Conservation (phyloP, 1,284 basidiomycete species). For the Malassezia caprae region DNA sequence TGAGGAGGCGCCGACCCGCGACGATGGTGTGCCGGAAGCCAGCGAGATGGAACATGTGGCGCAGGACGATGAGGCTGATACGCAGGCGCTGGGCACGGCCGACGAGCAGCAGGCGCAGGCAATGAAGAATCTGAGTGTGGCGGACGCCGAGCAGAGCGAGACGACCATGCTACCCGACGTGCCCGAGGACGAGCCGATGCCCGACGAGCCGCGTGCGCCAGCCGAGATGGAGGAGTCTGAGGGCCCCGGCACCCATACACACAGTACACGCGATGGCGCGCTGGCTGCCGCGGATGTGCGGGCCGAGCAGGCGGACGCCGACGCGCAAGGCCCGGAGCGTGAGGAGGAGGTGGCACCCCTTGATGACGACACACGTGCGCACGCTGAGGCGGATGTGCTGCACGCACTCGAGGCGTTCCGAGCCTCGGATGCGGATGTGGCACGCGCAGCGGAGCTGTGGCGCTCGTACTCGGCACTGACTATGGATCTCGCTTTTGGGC, state of each 20-base stretch:
- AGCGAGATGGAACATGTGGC: conserved; percentile 68
- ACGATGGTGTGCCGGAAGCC: conserved; percentile 49
- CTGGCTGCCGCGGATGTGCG: conserved; percentile 34
- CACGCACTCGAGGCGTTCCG: conserved; percentile 52
- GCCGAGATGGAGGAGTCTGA: not conserved
- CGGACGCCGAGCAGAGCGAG: conserved; percentile 30
- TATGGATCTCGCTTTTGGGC: conserved; percentile 72
- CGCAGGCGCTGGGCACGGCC: conserved; percentile 82
- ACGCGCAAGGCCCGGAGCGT: conserved; percentile 55
- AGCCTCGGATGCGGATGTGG: conserved; percentile 56
- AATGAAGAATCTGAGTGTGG: conserved; percentile 51
- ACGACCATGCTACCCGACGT: not conserved
- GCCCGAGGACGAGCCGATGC: conserved; percentile 10
- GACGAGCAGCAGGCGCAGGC: conserved; percentile 59
- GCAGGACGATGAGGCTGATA: conserved; percentile 60
- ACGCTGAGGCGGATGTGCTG: conserved; percentile 38
- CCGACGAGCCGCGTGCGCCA: conserved; percentile 8
- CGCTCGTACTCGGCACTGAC: conserved; percentile 79
- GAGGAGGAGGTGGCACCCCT: conserved; percentile 21
- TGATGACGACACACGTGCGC: conserved; percentile 29
- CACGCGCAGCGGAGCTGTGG: conserved; percentile 70
- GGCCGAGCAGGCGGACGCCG: conserved; percentile 52
- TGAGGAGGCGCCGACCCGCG: conserved; percentile 42
- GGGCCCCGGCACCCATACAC: not conserved
- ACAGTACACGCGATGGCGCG: conserved; percentile 27